Conservation (phyloP, 169 alveolate genomes). For the Plasmodium inui region DNA sequence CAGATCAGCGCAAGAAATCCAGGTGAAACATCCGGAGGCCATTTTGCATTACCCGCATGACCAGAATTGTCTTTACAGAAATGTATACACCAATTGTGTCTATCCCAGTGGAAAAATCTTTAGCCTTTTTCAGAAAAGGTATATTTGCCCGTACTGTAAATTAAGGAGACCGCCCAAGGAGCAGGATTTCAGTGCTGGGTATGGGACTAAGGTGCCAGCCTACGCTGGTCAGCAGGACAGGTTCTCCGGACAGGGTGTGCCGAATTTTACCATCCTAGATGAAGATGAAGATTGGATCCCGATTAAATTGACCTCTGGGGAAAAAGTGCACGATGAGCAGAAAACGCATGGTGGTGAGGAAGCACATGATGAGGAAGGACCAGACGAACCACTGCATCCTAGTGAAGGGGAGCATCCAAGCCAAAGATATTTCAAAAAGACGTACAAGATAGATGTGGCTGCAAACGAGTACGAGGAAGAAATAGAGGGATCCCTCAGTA, state of each 20-base stretch:
- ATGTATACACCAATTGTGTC: not conserved
- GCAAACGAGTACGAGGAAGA: not conserved
- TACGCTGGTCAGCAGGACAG: not conserved
- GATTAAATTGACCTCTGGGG: not conserved
- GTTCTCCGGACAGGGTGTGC: slow-evolving; percentile 1
- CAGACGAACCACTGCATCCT: not conserved
- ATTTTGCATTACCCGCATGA: not conserved
- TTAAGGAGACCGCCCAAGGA: not conserved
- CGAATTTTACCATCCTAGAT: slow-evolving; percentile 11
- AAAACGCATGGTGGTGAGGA: no score
- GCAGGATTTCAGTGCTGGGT: not conserved
- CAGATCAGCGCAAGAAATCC: not conserved
- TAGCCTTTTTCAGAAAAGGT: not conserved
- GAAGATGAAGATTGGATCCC: not conserved
- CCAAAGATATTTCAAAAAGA: not conserved
- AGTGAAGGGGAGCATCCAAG: not conserved
- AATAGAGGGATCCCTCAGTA: not conserved
- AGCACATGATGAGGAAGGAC: not conserved
- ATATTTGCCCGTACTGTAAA: slow-evolving; percentile 16
- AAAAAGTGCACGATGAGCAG: not conserved
- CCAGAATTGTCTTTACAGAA: not conserved
- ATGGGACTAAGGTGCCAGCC: no score
- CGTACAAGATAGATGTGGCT: not conserved
- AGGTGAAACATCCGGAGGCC: not conserved
- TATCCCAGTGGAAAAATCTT: not conserved